Evolutionary conservation across 2,329 filamentous ascomycete species (phyloP), one percentile per base, ranked within the genome.

Genomic region (Arthroderma sp.): DNA sequence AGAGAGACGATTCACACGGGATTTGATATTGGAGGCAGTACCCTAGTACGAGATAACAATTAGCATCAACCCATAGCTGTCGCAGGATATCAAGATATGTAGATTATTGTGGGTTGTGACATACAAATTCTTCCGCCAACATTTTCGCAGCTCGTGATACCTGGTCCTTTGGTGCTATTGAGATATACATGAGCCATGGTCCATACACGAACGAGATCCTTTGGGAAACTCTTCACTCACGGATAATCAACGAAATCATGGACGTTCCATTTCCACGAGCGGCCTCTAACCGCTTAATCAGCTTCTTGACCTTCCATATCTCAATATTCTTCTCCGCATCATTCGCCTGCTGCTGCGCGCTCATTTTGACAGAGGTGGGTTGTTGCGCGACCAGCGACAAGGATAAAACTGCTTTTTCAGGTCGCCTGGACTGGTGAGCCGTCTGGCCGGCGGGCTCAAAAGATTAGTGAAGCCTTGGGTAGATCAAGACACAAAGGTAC

Each of bases 231-330:
- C 7, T 33, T 36, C 46, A 72, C 84, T 61, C 73, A 93, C 86
- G 91, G 62, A 98, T 96, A 60, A 98, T 95, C 68, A 98, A 78
- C 53, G 89, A 96, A 69, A 98, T 98, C 91, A 98, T 98, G 73
- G 83, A 89, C 53, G 91, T 98, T 72, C 91, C 91, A 78, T 98
- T 98, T 65, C 91, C 91, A 65, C 93, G 79, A 57, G 93, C 93
- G 51, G 86, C 84, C 70, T 96, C 91, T 59, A 98, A 85, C 60
- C 91, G 85, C 73, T 96, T 98, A 72, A 98, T 94, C 63, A 98
- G 75, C 76, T 98, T 98, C 78, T 98, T 98, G 63, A 98, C 88
- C 82, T 98, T 95, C 71, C 71, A 73, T 59, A 83, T 83, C 68
- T 83, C 79, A 54, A 83, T 82, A 69, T 96, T 98, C 79, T 96